Percentiles rank a stretch among this genome's conserved stretches.
phyloP scores from a whole-genome alignment of 2,329 filamentous ascomycete species.

The Phyllosticta capitalensis region DNA sequence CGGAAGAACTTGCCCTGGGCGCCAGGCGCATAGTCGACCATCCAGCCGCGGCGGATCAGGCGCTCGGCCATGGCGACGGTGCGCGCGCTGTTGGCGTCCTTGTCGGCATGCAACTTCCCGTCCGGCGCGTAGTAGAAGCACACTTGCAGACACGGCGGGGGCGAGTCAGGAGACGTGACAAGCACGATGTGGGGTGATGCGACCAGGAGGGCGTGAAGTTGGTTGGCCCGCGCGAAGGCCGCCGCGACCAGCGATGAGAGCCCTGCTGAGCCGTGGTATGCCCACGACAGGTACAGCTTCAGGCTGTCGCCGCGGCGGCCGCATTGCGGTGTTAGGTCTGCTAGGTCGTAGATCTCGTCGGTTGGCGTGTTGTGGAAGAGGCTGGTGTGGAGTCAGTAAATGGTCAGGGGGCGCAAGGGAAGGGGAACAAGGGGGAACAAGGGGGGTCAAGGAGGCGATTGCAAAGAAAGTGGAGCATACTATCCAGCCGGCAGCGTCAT shows the following conservation, averaged over 20 bases:
- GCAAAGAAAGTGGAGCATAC: constrained; percentile 1
- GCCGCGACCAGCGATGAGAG: constrained; percentile 55
- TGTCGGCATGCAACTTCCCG: constrained; percentile 39
- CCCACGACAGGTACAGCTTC: constrained; percentile 81
- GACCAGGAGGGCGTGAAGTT: constrained; percentile 55
- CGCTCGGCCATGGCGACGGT: constrained; percentile 47
- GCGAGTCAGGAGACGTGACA: constrained; percentile 53
- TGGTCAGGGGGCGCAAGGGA: too few species aligned
- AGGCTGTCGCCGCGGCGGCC: constrained; percentile 76
- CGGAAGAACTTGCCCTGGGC: constrained; percentile 56
- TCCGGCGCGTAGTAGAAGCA: constrained; percentile 78
- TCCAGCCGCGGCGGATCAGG: constrained; percentile 53
- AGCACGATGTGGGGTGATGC: constrained; percentile 54
- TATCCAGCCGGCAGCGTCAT: constrained; percentile 86
- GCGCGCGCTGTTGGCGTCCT: constrained; percentile 42
- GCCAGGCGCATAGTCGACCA: constrained; percentile 59
- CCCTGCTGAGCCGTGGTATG: constrained; percentile 73
- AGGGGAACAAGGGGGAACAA: too few species aligned
- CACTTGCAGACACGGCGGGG: constrained; percentile 82
- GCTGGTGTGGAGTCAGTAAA: not conserved
- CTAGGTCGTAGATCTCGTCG: constrained; percentile 69
- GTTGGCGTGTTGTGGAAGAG: constrained; percentile 35
- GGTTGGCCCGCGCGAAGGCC: constrained; percentile 61
- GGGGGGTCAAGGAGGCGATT: not conserved
- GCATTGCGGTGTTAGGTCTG: constrained; percentile 88